Evolutionary conservation across 805 yeast species (phyloP).

Genomic region (Cyberlindnera xishuangbannaensis): DNA sequence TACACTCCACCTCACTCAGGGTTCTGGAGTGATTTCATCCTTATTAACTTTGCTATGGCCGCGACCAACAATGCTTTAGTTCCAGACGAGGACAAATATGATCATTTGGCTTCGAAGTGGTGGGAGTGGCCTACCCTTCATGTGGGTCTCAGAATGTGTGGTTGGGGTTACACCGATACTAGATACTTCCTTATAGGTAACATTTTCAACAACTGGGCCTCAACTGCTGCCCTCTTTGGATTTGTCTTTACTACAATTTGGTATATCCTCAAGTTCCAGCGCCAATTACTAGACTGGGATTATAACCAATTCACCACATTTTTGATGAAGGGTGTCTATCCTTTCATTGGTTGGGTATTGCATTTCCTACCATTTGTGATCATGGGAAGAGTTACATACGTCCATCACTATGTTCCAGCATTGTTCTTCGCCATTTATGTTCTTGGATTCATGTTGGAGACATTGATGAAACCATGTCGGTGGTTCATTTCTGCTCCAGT

Average conservation of each 20-base stretch:
- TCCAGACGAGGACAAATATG: slow-evolving; percentile 72
- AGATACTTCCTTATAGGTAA: slow-evolving; percentile 70
- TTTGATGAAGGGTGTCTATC: slow-evolving; percentile 67
- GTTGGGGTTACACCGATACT: slow-evolving; percentile 52
- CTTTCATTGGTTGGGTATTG: slow-evolving; percentile 85
- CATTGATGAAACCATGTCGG: slow-evolving; percentile 20
- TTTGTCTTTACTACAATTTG: slow-evolving; percentile 38
- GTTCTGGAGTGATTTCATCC: slow-evolving; percentile 68
- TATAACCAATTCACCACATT: slow-evolving; percentile 35
- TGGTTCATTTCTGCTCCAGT: slow-evolving; percentile 26
- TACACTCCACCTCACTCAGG: slow-evolving; percentile 59
- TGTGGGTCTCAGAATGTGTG: slow-evolving; percentile 69
- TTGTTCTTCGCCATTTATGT: slow-evolving; percentile 88
- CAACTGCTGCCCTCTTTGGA: slow-evolving; percentile 47
- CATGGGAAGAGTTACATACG: slow-evolving; percentile 96
- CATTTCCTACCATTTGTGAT: slow-evolving; percentile 85
- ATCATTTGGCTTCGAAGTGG: slow-evolving; percentile 61
- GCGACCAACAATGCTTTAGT: slow-evolving; percentile 77
- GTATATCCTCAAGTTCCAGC: slow-evolving; percentile 56
- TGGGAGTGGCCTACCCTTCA: slow-evolving; percentile 86
- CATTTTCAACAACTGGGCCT: slow-evolving; percentile 72
- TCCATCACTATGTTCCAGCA: slow-evolving; percentile 95
- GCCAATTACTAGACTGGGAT: slow-evolving; percentile 51
- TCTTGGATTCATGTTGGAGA: slow-evolving; percentile 29
- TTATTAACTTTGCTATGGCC: slow-evolving; percentile 80